phyloP scores from a whole-genome alignment of 176 grass and related monocot species.

The Tillandsia fasciculata region DNA sequence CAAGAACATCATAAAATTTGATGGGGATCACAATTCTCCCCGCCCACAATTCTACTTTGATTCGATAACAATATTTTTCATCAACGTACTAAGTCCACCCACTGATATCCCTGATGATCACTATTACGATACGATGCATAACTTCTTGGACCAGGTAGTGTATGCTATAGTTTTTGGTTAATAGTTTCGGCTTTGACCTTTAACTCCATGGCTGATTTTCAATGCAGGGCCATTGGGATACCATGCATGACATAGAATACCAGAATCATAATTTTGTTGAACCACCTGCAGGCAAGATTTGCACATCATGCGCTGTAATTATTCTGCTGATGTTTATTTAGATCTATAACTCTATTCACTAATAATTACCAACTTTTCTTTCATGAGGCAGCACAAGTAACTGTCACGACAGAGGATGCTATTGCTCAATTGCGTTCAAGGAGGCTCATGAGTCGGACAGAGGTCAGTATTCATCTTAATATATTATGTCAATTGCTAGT shows the following conservation, averaged over 20 bases:
- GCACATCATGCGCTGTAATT: constrained; percentile 11
- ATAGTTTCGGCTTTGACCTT: constrained; percentile 15
- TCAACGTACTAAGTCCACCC: constrained; percentile 90
- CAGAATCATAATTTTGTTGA: constrained; percentile 33
- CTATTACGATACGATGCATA: constrained; percentile 38
- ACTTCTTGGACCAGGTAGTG: constrained; percentile 48
- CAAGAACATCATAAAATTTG: constrained; percentile 99
- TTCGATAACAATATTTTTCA: constrained; percentile 99
- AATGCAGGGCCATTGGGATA: constrained; percentile 62
- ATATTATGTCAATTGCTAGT: too few species aligned
- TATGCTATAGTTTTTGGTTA: constrained; percentile 11
- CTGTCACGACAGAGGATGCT: constrained; percentile 79
- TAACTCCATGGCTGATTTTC: constrained; percentile 10
- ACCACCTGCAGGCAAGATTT: constrained; percentile 50
- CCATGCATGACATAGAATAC: constrained; percentile 57
- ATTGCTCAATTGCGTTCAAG: constrained; percentile 81
- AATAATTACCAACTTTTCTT: constrained; percentile 3
- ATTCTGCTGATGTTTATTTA: constrained; percentile 3
- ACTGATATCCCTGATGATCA: constrained; percentile 45
- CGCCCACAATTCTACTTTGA: constrained; percentile 97
- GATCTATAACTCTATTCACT: not conserved
- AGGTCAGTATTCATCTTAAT: constrained; percentile 31
- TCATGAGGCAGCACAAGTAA: constrained; percentile 28
- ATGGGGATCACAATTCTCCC: constrained; percentile 96
- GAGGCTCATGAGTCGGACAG: constrained; percentile 90